Base-by-base conservation (phyloP, 345 rosid genomes). In the Heritiera fomes region DNA sequence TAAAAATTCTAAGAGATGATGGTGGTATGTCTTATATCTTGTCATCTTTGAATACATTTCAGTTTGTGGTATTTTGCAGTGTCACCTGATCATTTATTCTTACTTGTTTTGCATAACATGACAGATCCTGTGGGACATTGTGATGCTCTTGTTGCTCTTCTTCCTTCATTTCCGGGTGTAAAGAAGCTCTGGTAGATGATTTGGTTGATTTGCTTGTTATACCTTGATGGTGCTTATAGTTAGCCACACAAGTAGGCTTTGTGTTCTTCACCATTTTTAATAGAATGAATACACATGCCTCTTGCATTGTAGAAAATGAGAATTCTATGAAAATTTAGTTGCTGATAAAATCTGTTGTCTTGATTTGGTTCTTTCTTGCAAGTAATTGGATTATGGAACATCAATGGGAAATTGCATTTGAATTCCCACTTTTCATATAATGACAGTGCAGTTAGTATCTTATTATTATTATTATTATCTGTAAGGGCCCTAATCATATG, bases 101-200 rank as follows among this genome's bases (percentile, higher is more conserved):
- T 41, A 41, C 7, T 17, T 23, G 3, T 47, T 61, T 23, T 30
- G 20, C 28, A 49, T 60, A 11, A 45, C 17, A 52, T 12, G 79
- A 80, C 96, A 95, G 99, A 93, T 77, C 91, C 97, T 6, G 91
- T 95, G 18, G 43, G 98, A 81, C 92, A 91, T 61, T 90, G 91
- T 11, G 99, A 95, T 83, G 89, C 94, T 61, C 97, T 93, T 67
- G 83, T 95, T 15, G 88, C 92, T 15, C 85, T 95, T 83, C 94
- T 93, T 66, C 98, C 98, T 6, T 93, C 97, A 3, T 91, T 93
- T 81, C 96, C 97, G 13, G 97, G 94, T 78, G 92, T 95, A 80
- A 95, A 95, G 94, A 89, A 89, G 89, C 97, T 93, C 74, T 90
- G 87, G 82, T 93, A 88, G 85, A 80, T 47, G 74, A 43, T 41